Percentiles rank a stretch among this genome's conserved stretches.
Evolutionary conservation across 148 eudicot genomes (phyloP).

Genomic region (Rhododendron simsii): DNA sequence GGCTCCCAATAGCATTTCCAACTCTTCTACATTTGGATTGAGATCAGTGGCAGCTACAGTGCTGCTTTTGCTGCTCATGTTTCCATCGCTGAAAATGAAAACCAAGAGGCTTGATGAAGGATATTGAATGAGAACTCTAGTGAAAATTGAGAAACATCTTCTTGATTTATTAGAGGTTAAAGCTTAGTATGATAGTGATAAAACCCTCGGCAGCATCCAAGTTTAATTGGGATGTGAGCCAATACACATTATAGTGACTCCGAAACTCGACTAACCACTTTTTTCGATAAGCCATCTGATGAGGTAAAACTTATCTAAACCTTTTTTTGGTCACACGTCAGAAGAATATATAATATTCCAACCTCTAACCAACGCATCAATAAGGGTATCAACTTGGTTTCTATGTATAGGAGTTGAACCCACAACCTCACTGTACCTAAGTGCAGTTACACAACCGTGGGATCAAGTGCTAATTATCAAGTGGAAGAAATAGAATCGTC

Average conservation of each 20-base stretch:
- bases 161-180: not conserved
- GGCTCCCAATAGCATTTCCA: constrained; percentile 10
- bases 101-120: not conserved
- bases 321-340: too few species aligned
- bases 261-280: not conserved
- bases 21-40: constrained; percentile 7
- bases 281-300: not conserved
- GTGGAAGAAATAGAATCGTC: not conserved
- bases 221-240: not conserved
- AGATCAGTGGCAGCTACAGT: not conserved
- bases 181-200: too few species aligned
- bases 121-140: too few species aligned
- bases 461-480: not conserved
- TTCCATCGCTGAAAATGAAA: not conserved
- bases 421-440: too few species aligned
- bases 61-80: not conserved
- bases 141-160: not conserved
- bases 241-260: not conserved
- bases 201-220: too few species aligned
- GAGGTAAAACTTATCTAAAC: not conserved
- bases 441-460: too few species aligned
- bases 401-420: not conserved
- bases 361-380: too few species aligned
- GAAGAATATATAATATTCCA: too few species aligned
- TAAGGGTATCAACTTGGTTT: too few species aligned